Conservation (phyloP, 1,284 basidiomycete species). For the Moniliophthora roreri region DNA sequence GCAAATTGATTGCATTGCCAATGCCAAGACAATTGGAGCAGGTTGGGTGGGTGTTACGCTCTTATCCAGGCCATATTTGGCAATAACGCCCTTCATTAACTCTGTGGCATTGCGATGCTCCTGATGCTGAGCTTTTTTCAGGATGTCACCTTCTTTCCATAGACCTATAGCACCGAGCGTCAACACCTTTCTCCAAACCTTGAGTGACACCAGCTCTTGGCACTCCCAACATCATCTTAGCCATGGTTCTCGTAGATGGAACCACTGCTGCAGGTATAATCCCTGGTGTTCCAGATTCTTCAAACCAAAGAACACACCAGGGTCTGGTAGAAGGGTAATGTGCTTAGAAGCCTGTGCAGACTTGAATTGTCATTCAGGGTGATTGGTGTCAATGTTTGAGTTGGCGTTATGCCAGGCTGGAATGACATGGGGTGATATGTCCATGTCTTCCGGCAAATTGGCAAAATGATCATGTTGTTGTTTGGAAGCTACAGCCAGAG, state of each 20-base stretch:
- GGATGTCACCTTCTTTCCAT: too few relatives aligned
- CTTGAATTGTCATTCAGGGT: not conserved
- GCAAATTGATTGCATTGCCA: not conserved
- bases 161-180: too few relatives aligned
- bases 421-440: not conserved
- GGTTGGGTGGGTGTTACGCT: too few relatives aligned
- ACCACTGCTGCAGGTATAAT: not conserved
- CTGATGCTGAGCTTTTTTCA: too few relatives aligned
- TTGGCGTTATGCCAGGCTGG: slow-evolving; percentile 2
- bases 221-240: not conserved
- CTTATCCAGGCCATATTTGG: too few relatives aligned
- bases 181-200: slow-evolving; percentile 8
- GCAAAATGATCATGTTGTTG: not conserved
- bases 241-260: not conserved
- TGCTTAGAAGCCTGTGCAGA: not conserved
- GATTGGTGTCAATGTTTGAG: not conserved
- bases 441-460: slow-evolving; percentile 1
- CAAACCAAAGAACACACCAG: not conserved
- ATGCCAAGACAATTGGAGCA: not conserved
- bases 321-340: not conserved
- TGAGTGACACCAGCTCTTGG: too few relatives aligned
- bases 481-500: not conserved
- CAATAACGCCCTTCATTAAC: too few relatives aligned
- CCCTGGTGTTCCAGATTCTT: not conserved
- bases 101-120: too few relatives aligned